Evolutionary conservation across 441 rosid genomes (phyloP), one percentile per base, ranked within the genome.

Genomic region (Populus hybrid): DNA sequence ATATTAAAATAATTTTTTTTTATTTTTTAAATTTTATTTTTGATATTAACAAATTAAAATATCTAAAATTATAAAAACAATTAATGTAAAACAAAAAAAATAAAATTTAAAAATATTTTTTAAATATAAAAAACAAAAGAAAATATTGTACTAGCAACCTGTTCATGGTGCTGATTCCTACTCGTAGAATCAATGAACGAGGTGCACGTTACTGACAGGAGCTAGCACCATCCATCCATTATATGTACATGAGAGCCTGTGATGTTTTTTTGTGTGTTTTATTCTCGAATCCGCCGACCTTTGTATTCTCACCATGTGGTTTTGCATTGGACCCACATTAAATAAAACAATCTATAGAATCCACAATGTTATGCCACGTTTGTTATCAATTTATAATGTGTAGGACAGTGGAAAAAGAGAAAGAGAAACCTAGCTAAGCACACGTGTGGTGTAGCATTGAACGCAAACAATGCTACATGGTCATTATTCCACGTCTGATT

Each of bases 371-470:
- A 24, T 2, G 76, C 77, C 90, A 74, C 75, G 85, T 80, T 69
- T 57, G 12, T 3, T 38, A 67, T 61, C 71, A 67, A 35, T 16
- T n/a, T 30, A 20, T 40, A 10, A 7, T 34, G 34, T n/a, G 24
- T 3, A 23, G 12, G 40, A 69, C 18, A 8, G 9, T 59, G 54
- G 20, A 8, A 23, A 59, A 21, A 5, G 38, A 59, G n/a, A 10
- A 3, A 28, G 32, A 67, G 80, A 69, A 72, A 73, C 70, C 35
- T 54, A 1, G 8, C 18, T 36, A 24, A 23, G 32, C 83, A 80
- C 87, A 81, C 80, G 82, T 85, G 89, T 40, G 85, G 80, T 82
- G 91, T 84, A 84, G 73, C 76, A 8, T 26, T 8, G 20, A 12
- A 26, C 76, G 32, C 18, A 16, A 50, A 67, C 85, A 78, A 57